A percentile compares a stretch with the other conserved stretches of the same genome.
Conservation (phyloP, 768 basidiomycete species). For the Rhodosporidiobolus odoratus region DNA sequence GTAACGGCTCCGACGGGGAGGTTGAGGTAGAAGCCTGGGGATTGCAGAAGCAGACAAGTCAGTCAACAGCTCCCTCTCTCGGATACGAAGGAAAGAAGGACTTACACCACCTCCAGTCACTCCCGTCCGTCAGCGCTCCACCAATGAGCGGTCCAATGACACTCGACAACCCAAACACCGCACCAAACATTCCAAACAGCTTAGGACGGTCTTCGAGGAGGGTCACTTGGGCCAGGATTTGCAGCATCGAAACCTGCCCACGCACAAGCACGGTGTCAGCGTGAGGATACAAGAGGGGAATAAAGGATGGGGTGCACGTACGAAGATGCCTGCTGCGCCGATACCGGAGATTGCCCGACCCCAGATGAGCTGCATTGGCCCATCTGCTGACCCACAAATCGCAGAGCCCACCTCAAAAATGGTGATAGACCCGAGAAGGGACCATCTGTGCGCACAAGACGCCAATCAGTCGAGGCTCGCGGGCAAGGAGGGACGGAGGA, state of each 20-base stretch:
- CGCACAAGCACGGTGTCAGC: background rate
- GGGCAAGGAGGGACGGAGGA: background rate
- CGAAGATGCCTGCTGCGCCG: slow-evolving; percentile 51
- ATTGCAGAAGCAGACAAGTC: background rate
- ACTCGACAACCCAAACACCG: slow-evolving; percentile 44
- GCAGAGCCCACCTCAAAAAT: slow-evolving; percentile 53
- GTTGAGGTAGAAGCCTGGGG: background rate
- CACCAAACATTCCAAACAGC: slow-evolving; percentile 51
- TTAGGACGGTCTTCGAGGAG: slow-evolving; percentile 40
- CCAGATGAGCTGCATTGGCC: slow-evolving; percentile 46
- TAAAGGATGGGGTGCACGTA: background rate
- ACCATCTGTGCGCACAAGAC: background rate
- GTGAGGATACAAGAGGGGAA: background rate
- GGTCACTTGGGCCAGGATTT: slow-evolving; percentile 40
- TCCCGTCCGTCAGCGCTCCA: slow-evolving; percentile 44
- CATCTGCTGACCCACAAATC: slow-evolving; percentile 49
- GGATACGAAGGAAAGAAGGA: background rate
- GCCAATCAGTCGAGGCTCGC: background rate
- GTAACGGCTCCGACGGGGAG: slow-evolving; percentile 48
- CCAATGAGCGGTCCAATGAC: slow-evolving; percentile 39
- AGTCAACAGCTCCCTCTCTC: background rate
- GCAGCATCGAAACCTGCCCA: background rate
- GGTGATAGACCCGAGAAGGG: slow-evolving; percentile 20
- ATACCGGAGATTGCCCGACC: slow-evolving; percentile 53
- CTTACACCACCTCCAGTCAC: slow-evolving; percentile 48